Evolutionary conservation across 225 moss, liverwort and hornwort species (phyloP), one percentile per base, ranked within the genome.

Genomic region (Bryoerythrophyllum caledonicum): DNA sequence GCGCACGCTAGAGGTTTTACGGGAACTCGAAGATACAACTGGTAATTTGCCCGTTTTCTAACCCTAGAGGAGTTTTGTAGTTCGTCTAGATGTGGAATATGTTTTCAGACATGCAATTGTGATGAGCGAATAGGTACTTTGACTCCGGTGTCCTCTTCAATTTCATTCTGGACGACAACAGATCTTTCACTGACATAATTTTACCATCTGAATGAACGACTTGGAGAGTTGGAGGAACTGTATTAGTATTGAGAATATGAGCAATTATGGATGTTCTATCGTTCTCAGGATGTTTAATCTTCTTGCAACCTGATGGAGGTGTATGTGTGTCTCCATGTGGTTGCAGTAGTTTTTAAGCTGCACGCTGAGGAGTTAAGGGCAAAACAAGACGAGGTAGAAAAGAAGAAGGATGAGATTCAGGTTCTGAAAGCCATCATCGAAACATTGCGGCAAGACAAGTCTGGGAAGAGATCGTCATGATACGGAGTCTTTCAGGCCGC

Each of bases 1-100:
- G 58, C 89, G 87, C 35, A 81, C 86, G 15, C 80, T 77, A 51
- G 87, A 87, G 53, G 79, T 87, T 59, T 53, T 90, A 62, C 85
- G 81, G 55, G 93, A 93, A 76, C 82, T 93, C n/a, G 93, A 93
- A 79, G 81, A 93, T 76, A 91, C 93, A 65, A 84, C 83, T 76
- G 82, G 92, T 92, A 80, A 68, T 49, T 44, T 15, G 76, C 48
- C 26, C 70, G 30, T 27, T 55, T 32, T 62, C 17, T 34, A 56
- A 41, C 51, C 55, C 43, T 11, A n/a, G 67, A 67, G 46, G 54
- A 60, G 9, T 41, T 23, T 21, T 28, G 60, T 14, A 16, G 24
- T 30, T 53, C 57, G 26, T 21, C 57, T 49, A 38, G 41, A n/a
- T n/a, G n/a, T n/a, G n/a, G n/a, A n/a, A n/a, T n/a, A 24, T 41